Evolutionary conservation across 176 grass and related monocot species (phyloP).

Genomic region (Dendrocalamus sinicus): DNA sequence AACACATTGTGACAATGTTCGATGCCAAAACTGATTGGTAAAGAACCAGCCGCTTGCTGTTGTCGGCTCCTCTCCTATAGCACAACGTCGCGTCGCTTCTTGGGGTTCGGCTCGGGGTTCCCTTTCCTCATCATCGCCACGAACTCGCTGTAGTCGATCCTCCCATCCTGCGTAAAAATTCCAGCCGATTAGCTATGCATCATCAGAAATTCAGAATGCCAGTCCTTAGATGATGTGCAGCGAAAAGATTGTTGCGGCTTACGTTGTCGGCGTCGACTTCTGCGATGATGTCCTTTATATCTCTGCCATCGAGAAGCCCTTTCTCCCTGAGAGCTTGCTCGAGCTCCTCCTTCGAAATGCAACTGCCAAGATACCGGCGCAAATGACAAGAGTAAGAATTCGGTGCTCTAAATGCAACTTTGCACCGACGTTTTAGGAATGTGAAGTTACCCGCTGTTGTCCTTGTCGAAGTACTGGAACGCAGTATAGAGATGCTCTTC

Average conservation of each 20-base stretch:
- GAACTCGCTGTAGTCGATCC: conserved; percentile 87
- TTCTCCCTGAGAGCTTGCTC: conserved; percentile 88
- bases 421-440: not conserved
- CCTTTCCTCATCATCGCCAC: conserved; percentile 89
- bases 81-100: conserved; percentile 82
- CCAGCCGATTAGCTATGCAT: not conserved
- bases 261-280: conserved; percentile 90
- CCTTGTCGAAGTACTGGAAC: conserved; percentile 93
- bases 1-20: not conserved
- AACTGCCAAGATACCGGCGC: conserved; percentile 38
- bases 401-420: not conserved
- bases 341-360: conserved; percentile 85
- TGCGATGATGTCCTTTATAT: conserved; percentile 81
- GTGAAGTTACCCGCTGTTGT: conserved; percentile 62
- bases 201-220: not conserved
- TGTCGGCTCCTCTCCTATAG: conserved; percentile 45
- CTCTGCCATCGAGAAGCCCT: conserved; percentile 69
- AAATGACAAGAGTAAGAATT: not conserved
- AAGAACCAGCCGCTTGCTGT: not conserved
- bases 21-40: not conserved
- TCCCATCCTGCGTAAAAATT: conserved; percentile 61
- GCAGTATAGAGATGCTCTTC: conserved; percentile 86
- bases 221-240: not conserved
- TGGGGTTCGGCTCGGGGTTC: conserved; percentile 66
- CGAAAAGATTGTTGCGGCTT: conserved; percentile 30